Conservation (phyloP, 345 rosid species). For the Syzygium grande region DNA sequence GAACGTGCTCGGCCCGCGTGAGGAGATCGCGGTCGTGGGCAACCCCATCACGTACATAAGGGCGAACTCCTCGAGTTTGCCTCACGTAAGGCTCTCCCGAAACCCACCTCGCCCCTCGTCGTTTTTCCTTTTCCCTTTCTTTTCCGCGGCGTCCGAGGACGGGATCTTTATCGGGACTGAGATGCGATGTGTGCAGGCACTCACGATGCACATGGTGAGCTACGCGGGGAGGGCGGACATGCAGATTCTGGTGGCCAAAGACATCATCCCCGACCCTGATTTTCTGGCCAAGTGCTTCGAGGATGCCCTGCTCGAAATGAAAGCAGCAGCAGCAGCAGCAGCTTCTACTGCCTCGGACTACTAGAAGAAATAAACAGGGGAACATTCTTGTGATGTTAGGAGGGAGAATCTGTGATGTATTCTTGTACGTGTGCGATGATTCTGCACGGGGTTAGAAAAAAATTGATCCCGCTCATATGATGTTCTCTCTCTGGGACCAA, state of each 20-base stretch:
- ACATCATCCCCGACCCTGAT: constrained; percentile 56
- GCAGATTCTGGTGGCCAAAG: constrained; percentile 58
- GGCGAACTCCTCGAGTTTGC: constrained; percentile 25
- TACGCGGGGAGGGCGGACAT: constrained; percentile 52
- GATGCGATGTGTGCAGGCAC: constrained; percentile 14
- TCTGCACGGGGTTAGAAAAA: not conserved
- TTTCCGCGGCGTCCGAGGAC: not conserved
- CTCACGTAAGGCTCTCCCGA: constrained; percentile 24
- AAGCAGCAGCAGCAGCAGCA: constrained; percentile 34
- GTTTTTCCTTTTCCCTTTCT: not conserved
- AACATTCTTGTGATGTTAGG: not conserved
- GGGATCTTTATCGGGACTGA: not conserved
- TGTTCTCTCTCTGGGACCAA: not conserved
- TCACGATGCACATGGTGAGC: constrained; percentile 49
- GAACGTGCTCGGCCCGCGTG: constrained; percentile 42
- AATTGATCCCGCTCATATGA: not conserved
- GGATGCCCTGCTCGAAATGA: constrained; percentile 49
- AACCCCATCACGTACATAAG: constrained; percentile 34
- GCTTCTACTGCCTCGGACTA: not conserved
- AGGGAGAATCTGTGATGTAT: not conserved
- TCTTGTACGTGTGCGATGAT: not conserved
- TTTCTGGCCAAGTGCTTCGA: constrained; percentile 51
- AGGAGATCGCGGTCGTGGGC: constrained; percentile 33
- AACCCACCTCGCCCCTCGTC: not conserved
- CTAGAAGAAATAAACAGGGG: not conserved